phyloP scores from a whole-genome alignment of 139 green algal species.

The Picochlorum sp. region DNA sequence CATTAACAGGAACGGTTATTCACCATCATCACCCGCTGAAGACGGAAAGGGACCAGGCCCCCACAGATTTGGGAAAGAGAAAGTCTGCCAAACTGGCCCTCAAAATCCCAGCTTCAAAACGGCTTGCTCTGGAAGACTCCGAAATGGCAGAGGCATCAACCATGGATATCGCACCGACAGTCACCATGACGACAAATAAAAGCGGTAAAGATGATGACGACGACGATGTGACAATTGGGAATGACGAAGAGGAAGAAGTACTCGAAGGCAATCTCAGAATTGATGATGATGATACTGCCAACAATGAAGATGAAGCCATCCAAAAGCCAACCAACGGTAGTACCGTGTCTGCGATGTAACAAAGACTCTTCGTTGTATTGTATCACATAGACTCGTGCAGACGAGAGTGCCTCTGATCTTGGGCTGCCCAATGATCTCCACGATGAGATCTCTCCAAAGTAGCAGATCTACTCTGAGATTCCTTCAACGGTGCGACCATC shows the following conservation, averaged over 20 bases:
- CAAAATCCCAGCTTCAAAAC: constrained; percentile 2
- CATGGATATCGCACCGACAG: not conserved
- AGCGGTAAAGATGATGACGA: constrained; percentile 15
- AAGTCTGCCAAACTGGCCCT: constrained; percentile 13
- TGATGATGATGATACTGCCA: constrained; percentile 3
- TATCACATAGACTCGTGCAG: too few species aligned
- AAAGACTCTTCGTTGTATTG: too few species aligned
- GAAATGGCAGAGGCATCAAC: not conserved
- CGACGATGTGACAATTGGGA: constrained; percentile 15
- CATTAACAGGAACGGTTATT: constrained; percentile 4
- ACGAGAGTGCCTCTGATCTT: too few species aligned
- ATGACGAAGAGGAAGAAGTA: constrained; percentile 31
- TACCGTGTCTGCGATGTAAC: too few species aligned
- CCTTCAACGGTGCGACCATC: too few species aligned
- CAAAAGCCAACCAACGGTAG: not conserved
- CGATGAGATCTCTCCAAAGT: too few species aligned
- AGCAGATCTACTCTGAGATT: too few species aligned
- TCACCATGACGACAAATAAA: not conserved
- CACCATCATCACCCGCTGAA: not conserved
- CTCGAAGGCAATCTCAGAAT: constrained; percentile 16
- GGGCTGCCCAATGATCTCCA: too few species aligned
- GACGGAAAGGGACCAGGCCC: not conserved
- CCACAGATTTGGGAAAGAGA: not conserved
- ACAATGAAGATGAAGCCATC: not conserved
- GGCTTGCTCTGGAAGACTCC: not conserved